A percentile compares a stretch with the other conserved stretches of the same genome.
Conservation (phyloP, 441 rosid genomes). For the Populus tomentosa region DNA sequence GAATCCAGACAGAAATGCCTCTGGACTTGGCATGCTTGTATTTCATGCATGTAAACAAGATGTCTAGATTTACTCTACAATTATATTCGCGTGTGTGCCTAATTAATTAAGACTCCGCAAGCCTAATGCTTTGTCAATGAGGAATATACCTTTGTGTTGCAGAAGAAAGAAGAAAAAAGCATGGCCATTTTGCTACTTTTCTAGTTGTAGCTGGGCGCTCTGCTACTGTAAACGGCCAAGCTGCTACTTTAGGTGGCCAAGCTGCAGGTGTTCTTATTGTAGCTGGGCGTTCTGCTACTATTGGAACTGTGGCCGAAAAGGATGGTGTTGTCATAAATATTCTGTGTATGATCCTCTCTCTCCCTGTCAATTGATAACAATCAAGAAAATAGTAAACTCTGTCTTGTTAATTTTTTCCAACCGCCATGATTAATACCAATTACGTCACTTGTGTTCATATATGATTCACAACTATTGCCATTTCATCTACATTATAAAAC, state of each 20-base stretch:
- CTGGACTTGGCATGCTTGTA: neutral
- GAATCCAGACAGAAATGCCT: neutral
- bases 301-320: conserved; percentile 32
- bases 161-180: conserved; percentile 31
- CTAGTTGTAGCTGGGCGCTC: conserved; percentile 29
- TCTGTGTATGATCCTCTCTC: conserved; percentile 26
- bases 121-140: neutral
- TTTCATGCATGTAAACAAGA: neutral
- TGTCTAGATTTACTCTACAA: neutral
- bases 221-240: conserved; percentile 29
- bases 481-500: neutral
- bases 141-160: conserved; percentile 2
- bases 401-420: neutral
- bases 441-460: neutral
- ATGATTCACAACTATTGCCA: neutral
- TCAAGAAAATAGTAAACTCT: neutral
- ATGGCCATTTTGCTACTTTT: conserved; percentile 45
- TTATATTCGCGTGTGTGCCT: too few relatives aligned
- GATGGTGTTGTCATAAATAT: conserved; percentile 25
- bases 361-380: conserved; percentile 10
- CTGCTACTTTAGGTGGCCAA: conserved; percentile 27
- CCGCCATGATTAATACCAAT: neutral
- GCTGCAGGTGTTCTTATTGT: conserved; percentile 36
- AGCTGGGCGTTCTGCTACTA: conserved; percentile 37
- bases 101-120: neutral